Evolutionary conservation across 2,329 filamentous ascomycete genomes (phyloP).

Genomic region (Leptodontidium sp.): DNA sequence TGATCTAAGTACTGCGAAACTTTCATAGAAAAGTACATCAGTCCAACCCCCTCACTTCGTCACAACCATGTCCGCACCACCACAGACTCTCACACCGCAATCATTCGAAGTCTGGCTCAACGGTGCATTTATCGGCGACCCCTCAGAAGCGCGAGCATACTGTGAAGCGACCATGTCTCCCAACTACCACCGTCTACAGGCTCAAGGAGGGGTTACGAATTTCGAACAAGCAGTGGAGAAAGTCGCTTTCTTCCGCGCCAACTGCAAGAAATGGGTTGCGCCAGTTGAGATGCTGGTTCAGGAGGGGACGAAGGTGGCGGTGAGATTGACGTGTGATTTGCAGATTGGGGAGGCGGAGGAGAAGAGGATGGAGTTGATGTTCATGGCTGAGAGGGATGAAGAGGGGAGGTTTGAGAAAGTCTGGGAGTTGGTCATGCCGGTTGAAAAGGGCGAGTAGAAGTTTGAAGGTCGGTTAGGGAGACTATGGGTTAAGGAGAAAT

Average conservation of each 20-base stretch:
- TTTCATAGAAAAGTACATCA: not conserved
- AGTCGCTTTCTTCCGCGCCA: slow-evolving; percentile 1
- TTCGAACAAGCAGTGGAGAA: slow-evolving; percentile 12
- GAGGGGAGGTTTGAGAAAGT: slow-evolving; percentile 4
- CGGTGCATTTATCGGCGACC: not conserved
- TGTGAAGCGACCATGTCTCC: slow-evolving; percentile 1
- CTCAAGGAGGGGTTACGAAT: not conserved
- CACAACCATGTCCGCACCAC: not conserved
- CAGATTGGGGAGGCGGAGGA: slow-evolving; percentile 5
- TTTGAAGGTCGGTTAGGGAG: not conserved
- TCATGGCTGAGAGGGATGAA: slow-evolving; percentile 10
- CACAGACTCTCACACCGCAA: not conserved
- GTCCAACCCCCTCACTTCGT: not conserved
- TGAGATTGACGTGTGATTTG: not conserved
- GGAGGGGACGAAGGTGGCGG: not conserved
- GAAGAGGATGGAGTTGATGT: slow-evolving; percentile 7
- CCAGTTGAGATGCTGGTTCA: not conserved
- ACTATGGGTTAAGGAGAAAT: not conserved
- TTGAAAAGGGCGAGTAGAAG: not conserved
- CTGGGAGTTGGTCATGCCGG: not conserved
- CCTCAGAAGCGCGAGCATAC: slow-evolving; percentile 1
- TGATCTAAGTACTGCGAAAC: not conserved
- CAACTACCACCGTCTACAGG: not conserved
- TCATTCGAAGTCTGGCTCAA: slow-evolving; percentile 3
- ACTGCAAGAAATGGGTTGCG: slow-evolving; percentile 10